A percentile compares a stretch with the other conserved stretches of the same genome.
Evolutionary conservation across 495 filamentous ascomycete species (phyloP).

Genomic region (Melanomma pulvis-pyrius): DNA sequence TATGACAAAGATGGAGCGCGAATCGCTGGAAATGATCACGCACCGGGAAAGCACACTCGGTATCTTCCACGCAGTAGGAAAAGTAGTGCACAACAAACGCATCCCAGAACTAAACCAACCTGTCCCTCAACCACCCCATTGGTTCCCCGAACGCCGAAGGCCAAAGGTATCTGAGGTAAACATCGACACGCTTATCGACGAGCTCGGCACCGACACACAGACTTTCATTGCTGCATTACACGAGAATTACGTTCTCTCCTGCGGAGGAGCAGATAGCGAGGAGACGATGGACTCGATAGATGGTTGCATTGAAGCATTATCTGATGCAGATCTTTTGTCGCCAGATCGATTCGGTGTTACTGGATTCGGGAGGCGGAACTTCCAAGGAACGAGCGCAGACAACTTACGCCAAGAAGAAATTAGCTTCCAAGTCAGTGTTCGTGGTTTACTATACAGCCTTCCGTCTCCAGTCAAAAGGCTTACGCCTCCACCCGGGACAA

Average conservation of each 20-base stretch:
- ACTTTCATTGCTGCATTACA: slow-evolving; percentile 93
- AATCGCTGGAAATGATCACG: slow-evolving; percentile 72
- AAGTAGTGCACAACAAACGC: slow-evolving; percentile 92
- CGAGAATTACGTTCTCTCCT: slow-evolving; percentile 90
- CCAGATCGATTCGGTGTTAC: slow-evolving; percentile 54
- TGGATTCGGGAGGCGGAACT: slow-evolving; percentile 42
- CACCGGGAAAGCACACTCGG: slow-evolving; percentile 85
- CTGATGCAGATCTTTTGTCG: slow-evolving; percentile 80
- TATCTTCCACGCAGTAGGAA: slow-evolving; percentile 95
- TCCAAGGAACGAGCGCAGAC: slow-evolving; percentile 62
- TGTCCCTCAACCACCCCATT: slow-evolving; percentile 59
- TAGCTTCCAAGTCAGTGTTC: slow-evolving; percentile 81
- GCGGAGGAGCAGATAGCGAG: slow-evolving; percentile 62
- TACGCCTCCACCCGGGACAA: slow-evolving; percentile 44
- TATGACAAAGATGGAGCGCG: slow-evolving; percentile 72
- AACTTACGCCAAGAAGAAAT: slow-evolving; percentile 87
- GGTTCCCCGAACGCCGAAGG: slow-evolving; percentile 64
- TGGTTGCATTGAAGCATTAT: slow-evolving; percentile 79
- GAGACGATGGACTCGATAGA: slow-evolving; percentile 69
- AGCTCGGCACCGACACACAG: slow-evolving; percentile 83
- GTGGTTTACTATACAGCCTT: slow-evolving; percentile 79
- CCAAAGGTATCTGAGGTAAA: slow-evolving; percentile 69
- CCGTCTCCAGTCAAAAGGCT: slow-evolving; percentile 79
- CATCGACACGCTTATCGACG: slow-evolving; percentile 77
- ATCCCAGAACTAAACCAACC: slow-evolving; percentile 47